Conservation (phyloP, 805 yeast genomes). For the Kazachstania kunashirensis region DNA sequence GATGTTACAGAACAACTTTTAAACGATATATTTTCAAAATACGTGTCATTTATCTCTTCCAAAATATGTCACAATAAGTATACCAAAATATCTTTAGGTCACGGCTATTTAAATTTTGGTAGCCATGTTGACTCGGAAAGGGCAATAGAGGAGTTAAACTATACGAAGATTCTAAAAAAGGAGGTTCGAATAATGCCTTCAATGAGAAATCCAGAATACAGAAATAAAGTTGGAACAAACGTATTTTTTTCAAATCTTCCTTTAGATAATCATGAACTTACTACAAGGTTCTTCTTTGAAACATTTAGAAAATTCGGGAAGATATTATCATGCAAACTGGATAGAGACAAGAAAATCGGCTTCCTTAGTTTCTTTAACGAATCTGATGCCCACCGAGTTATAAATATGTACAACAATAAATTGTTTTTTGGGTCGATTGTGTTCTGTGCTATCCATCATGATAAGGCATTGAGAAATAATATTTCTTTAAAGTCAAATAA, state of each 20-base stretch:
- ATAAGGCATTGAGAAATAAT: constrained; percentile 6
- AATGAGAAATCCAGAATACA: constrained; percentile 33
- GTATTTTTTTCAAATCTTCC: constrained; percentile 42
- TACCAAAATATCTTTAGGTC: constrained; percentile 52
- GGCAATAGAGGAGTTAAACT: constrained; percentile 52
- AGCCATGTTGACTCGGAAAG: constrained; percentile 40
- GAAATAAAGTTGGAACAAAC: constrained; percentile 41
- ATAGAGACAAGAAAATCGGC: constrained; percentile 32
- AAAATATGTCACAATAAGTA: constrained; percentile 50
- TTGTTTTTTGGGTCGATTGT: constrained; percentile 19
- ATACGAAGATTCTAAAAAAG: constrained; percentile 31
- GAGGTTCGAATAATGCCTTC: constrained; percentile 52
- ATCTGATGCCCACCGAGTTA: constrained; percentile 30
- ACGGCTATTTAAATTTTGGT: constrained; percentile 62
- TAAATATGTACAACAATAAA: constrained; percentile 25
- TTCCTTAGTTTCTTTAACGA: constrained; percentile 32
- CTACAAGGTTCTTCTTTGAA: constrained; percentile 41
- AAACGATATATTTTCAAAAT: constrained; percentile 34
- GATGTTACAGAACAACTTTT: constrained; percentile 42
- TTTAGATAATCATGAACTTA: constrained; percentile 19
- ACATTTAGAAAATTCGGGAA: constrained; percentile 40
- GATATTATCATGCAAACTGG: constrained; percentile 35
- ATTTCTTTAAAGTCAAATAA: too few relatives aligned
- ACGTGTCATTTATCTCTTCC: constrained; percentile 42
- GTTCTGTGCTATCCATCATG: constrained; percentile 1